These are phyloP conservation scores for Larix kaempferi DNA, from an alignment of 75 land plant species.

Conservation along the genomic window DNA sequence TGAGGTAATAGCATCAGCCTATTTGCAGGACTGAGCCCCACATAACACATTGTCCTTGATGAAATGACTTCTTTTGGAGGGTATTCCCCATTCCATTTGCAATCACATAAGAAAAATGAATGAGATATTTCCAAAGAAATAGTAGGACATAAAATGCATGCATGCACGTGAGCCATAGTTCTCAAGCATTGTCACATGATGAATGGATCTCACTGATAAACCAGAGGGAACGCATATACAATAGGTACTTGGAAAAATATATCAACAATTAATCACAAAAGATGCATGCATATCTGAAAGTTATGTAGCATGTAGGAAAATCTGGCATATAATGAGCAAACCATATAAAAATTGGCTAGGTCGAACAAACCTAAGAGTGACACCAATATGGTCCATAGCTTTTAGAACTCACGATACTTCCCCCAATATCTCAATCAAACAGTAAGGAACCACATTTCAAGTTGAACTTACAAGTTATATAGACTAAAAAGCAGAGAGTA, in stretches of 20 bases:
- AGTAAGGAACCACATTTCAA: too few species aligned
- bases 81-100: constrained; percentile 34
- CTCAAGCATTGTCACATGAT: background rate
- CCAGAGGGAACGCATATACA: background rate
- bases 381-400: too few species aligned
- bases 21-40: constrained; percentile 7
- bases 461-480: too few species aligned
- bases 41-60: constrained; percentile 34
- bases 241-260: background rate
- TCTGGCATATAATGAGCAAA: background rate
- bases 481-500: too few species aligned
- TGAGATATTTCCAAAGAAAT: constrained; percentile 1
- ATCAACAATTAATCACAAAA: background rate
- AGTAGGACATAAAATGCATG: background rate
- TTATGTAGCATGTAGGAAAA: background rate
- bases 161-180: background rate
- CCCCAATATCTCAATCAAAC: too few species aligned
- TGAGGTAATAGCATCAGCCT: constrained; percentile 22
- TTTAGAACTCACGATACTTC: too few species aligned
- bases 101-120: background rate
- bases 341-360: too few species aligned
- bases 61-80: constrained; percentile 60
- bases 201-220: background rate
- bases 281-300: background rate
- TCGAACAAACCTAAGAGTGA: too few species aligned